Conservation (phyloP, 208 protist species). For the Trypanosoma lewisi region DNA sequence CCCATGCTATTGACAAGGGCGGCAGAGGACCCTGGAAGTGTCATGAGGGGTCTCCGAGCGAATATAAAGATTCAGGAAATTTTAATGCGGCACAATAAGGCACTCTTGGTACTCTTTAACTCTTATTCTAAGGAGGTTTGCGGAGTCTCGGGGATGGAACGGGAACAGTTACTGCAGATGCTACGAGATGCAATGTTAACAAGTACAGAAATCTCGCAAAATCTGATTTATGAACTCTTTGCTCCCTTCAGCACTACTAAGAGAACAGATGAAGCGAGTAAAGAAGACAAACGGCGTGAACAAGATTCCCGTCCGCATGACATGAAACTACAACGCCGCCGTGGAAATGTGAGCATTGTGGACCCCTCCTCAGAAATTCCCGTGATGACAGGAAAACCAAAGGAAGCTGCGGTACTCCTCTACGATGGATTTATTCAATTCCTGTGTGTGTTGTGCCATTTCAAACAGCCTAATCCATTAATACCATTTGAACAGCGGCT, state of each 20-base stretch:
- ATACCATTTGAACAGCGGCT: constrained; percentile 71
- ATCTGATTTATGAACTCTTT: constrained; percentile 84
- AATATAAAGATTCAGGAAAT: constrained; percentile 57
- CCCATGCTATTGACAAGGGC: constrained; percentile 7
- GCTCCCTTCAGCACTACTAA: constrained; percentile 58
- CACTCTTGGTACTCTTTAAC: constrained; percentile 63
- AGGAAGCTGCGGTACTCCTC: constrained; percentile 51
- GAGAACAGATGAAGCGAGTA: constrained; percentile 27
- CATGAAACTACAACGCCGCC: constrained; percentile 17
- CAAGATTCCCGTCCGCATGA: constrained; percentile 51
- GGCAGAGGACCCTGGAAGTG: constrained; percentile 23
- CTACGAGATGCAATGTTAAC: constrained; percentile 87
- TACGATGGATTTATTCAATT: constrained; percentile 83
- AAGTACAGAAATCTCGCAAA: constrained; percentile 85
- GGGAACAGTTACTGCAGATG: constrained; percentile 66
- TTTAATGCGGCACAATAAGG: constrained; percentile 47
- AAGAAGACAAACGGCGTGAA: constrained; percentile 61
- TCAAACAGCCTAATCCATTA: constrained; percentile 87
- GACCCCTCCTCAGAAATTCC: constrained; percentile 33
- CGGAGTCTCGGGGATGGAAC: constrained; percentile 63
- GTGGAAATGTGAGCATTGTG: constrained; percentile 61
- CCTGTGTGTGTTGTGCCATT: constrained; percentile 80
- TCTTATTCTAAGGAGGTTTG: constrained; percentile 77
- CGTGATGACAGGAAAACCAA: constrained; percentile 18
- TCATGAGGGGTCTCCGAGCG: constrained; percentile 49